Evolutionary conservation across 2,329 filamentous ascomycete species (phyloP), one percentile per base, ranked within the genome.

Genomic region (Sodiomyces alkalinus): DNA sequence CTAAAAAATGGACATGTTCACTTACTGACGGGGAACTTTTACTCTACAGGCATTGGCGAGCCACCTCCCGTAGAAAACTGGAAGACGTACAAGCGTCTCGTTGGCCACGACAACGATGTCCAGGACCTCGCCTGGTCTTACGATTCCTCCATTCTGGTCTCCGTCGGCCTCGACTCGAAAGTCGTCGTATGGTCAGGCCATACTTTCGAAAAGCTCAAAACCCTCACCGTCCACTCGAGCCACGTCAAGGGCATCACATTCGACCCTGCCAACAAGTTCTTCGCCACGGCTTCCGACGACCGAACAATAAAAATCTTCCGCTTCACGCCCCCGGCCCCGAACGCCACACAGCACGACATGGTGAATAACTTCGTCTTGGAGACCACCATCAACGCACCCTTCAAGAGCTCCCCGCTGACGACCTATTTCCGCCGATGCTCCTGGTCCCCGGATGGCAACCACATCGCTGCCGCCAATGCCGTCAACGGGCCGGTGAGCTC

Each of bases 161-260:
- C 90, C 0, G 90, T 98, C 16, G 92, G 90, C 2, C 60, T 98
- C 40, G 90, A 98, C 55, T 96, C 90, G 23, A 98, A 98, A 56
- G 79, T 98, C 10, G 90, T 98, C 7, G 80, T 98, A 14, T 98
- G 90, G 90, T 96, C 87, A 2, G 92, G 90, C 1, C 80, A 92
- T 53, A 96, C 86, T 0, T 98, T 98, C 42, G 90, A 98, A 58
- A 96, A 92, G 58, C 67, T 98, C 40, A 96, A 96, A 65, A 87
- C 83, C 3, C 60, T 98, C 5, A 75, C 85, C 3, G 78, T 86
- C 33, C 90, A 98, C 53, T 83, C 92, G 51, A 94, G 85, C 50
- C 92, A 96, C 49, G 90, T 98, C 58, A 98, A 98, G 52, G 90
- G 92, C 36, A 92, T 98, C 44, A 93, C 87, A 0, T 98, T 98